Evolutionary conservation across 257 asterid species (phyloP).

Genomic region (Solanum sitiens): DNA sequence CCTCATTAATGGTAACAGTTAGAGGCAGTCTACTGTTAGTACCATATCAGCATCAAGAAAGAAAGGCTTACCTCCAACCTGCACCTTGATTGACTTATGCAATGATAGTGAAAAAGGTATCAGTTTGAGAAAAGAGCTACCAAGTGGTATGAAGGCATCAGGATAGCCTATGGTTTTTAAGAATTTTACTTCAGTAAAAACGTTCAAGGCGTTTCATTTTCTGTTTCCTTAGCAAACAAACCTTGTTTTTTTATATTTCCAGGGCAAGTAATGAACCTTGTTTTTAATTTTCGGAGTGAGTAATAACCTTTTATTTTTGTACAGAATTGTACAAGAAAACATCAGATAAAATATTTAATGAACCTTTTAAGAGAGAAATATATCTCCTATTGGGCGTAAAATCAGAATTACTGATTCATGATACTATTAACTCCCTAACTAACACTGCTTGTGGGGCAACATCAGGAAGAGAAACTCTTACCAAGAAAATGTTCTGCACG

Average conservation of each 20-base stretch:
- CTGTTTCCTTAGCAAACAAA: neutral
- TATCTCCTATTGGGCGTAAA: neutral
- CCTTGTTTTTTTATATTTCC: neutral
- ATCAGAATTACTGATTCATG: neutral
- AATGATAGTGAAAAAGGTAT: neutral
- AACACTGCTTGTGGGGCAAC: neutral
- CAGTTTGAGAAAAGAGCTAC: neutral
- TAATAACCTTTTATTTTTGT: neutral
- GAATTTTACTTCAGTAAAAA: neutral
- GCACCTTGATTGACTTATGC: neutral
- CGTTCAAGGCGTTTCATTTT: neutral
- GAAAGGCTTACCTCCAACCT: neutral
- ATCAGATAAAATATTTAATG: neutral
- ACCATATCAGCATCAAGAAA: neutral
- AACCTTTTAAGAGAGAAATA: neutral
- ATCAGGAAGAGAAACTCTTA: slow-evolving; percentile 13
- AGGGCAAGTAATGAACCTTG: neutral
- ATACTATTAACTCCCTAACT: neutral
- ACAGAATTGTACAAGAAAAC: neutral
- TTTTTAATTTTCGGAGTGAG: neutral
- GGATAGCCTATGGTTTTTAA: neutral
- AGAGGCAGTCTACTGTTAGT: neutral
- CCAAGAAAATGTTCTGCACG: slow-evolving; percentile 59
- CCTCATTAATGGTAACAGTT: neutral
- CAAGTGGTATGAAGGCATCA: neutral